A percentile compares a stretch with the other conserved stretches of the same genome.
These are phyloP conservation scores for Debaryomycetaceae sp. DNA, from an alignment of 1,139 yeast genomes.

Conservation along the genomic window DNA sequence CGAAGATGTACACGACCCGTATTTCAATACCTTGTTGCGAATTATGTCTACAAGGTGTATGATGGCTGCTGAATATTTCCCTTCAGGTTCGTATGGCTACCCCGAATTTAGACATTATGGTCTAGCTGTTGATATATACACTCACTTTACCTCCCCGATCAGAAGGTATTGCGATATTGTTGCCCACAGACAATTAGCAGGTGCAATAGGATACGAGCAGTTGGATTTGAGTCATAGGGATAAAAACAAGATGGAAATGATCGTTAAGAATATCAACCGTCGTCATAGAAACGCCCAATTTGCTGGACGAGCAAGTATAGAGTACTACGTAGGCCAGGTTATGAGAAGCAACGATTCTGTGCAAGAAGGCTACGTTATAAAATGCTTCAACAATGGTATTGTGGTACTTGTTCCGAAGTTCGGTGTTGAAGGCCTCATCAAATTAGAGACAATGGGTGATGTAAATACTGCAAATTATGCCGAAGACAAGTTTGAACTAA, in stretches of 20 bases:
- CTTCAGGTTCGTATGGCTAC: constrained; percentile 87
- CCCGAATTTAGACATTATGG: constrained; percentile 98
- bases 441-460: constrained; percentile 71
- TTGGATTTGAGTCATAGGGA: constrained; percentile 82
- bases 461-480: constrained; percentile 63
- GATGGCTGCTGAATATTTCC: constrained; percentile 99
- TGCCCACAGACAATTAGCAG: constrained; percentile 96
- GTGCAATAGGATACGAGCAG: constrained; percentile 91
- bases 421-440: constrained; percentile 93
- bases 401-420: constrained; percentile 95
- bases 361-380: constrained; percentile 90
- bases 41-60: constrained; percentile 98
- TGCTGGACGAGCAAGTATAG: constrained; percentile 98
- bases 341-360: constrained; percentile 72
- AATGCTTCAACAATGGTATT: constrained; percentile 91
- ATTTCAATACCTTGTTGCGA: constrained; percentile 89
- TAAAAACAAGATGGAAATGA: constrained; percentile 82
- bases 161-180: constrained; percentile 97
- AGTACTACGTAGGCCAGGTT: constrained; percentile 96
- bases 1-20: constrained; percentile 76
- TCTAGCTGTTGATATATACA: constrained; percentile 93
- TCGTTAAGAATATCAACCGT: constrained; percentile 85
- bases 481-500: constrained; percentile 73
- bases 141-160: constrained; percentile 98
- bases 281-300: constrained; percentile 98